Evolutionary conservation across 2,329 filamentous ascomycete species (phyloP).

Genomic region (Hypoxylon rubiginosum): DNA sequence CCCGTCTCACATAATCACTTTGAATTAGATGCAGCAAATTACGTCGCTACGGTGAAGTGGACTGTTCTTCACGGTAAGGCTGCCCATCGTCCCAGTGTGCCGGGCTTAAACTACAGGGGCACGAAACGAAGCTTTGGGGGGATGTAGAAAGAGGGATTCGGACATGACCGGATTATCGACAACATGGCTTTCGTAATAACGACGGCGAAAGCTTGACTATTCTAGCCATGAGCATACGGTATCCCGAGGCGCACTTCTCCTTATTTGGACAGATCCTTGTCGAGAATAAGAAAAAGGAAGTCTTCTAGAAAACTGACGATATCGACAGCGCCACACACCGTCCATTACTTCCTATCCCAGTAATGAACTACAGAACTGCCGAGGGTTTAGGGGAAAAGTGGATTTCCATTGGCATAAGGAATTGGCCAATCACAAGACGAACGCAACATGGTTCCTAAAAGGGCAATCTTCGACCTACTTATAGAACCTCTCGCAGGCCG

Average conservation of each 20-base stretch:
- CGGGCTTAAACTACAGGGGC: slow-evolving; percentile 12
- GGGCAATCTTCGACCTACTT: slow-evolving; percentile 28
- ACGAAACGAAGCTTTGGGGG: slow-evolving; percentile 8
- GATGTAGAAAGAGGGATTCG: slow-evolving; percentile 3
- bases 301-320: slow-evolving; percentile 34
- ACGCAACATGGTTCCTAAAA: slow-evolving; percentile 35
- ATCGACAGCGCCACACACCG: slow-evolving; percentile 9
- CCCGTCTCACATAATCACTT: slow-evolving; percentile 40
- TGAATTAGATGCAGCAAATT: slow-evolving; percentile 22
- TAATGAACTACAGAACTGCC: slow-evolving; percentile 23
- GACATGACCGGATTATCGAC: slow-evolving; percentile 15
- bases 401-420: slow-evolving; percentile 8
- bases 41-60: not conserved
- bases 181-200: slow-evolving; percentile 12
- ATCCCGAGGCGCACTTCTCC: slow-evolving; percentile 9
- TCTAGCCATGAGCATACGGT: not conserved
- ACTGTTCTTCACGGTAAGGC: slow-evolving; percentile 30
- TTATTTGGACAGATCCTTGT: slow-evolving; percentile 11
- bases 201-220: not conserved
- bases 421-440: slow-evolving; percentile 31
- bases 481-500: not conserved
- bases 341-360: slow-evolving; percentile 21
- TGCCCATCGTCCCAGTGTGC: slow-evolving; percentile 21
- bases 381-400: slow-evolving; percentile 9
- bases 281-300: slow-evolving; percentile 8